These are phyloP conservation scores for Suillus tomentosus DNA, from an alignment of 768 basidiomycete species.

Conservation along the genomic window DNA sequence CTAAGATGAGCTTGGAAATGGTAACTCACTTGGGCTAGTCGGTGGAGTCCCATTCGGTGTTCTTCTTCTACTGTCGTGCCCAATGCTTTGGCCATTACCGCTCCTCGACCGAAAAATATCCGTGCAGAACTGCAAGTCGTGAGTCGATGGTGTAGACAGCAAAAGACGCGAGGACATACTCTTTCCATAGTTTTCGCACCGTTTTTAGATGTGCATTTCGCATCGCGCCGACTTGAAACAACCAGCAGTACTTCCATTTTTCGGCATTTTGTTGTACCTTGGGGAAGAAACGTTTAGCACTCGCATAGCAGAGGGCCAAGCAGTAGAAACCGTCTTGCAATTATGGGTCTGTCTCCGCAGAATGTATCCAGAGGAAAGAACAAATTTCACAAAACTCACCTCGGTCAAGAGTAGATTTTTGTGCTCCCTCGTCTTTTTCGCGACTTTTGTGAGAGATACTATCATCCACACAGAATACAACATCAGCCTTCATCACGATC, in stretches of 20 bases:
- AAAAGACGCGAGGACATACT: conserved; percentile 48
- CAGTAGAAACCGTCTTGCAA: background rate
- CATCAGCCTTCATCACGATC: conserved; percentile 13
- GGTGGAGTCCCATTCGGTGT: conserved; percentile 73
- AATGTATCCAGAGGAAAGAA: background rate
- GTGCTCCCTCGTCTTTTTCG: conserved; percentile 90
- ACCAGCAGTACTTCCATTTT: conserved; percentile 94
- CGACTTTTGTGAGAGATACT: conserved; percentile 94
- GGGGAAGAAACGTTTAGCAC: conserved; percentile 8
- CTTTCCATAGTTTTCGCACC: conserved; percentile 91
- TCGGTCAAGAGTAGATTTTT: conserved; percentile 83
- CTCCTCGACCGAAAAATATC: conserved; percentile 84
- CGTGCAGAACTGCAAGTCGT: conserved; percentile 66
- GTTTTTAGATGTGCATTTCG: conserved; percentile 93
- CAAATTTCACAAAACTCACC: conserved; percentile 42
- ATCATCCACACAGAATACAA: conserved; percentile 26
- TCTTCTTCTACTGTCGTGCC: conserved; percentile 88
- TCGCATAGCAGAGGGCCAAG: conserved; percentile 8
- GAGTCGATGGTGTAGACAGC: background rate
- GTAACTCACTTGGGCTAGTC: conserved; percentile 70
- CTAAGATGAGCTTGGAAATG: background rate
- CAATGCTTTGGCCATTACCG: conserved; percentile 95
- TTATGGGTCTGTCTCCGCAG: background rate
- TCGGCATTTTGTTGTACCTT: conserved; percentile 83
- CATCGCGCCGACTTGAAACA: conserved; percentile 96